Evolutionary conservation across 2,329 filamentous ascomycete species (phyloP), one percentile per base, ranked within the genome.

Genomic region (Colletotrichum noveboracense): DNA sequence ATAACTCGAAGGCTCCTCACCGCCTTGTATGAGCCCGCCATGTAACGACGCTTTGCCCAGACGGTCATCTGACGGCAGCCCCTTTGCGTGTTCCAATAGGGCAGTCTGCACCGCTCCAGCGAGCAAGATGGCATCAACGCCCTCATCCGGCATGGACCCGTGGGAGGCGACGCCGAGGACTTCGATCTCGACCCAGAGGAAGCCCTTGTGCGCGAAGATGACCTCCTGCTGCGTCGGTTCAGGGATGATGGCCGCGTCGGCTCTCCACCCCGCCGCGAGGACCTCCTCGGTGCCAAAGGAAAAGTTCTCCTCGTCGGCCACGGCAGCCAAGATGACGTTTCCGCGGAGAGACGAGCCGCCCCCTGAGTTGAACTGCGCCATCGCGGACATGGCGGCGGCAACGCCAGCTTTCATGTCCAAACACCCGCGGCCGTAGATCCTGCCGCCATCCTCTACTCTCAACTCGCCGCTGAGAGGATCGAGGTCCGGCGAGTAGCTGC

Each of bases 371-470:
- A 71, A 43, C 9, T 26, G 60, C 10, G 76, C 76, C 4, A 89
- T 77, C 0, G 87, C 82, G 1, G 85, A 80, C 77, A 91, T 83
- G 6, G 82, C 84, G 4, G 88, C 87, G 6, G 89, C 89, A 1
- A 91, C 66, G 0, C 89, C 88, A 5, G 85, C 80, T 77, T 90
- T 91, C 89, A 91, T 91, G 56, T 90, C 89, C 12, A 86, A 82
- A 6, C 85, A 81, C 0, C 89, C 89, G 13, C 88, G 84, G 1
- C 88, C 88, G 48, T 87, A 85, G 1, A 89, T 78, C 10, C 82
- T 82, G 1, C 84, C 86, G 7, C 62, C 68, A 10, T 87, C 78
- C 5, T 81, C 80, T 7, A 87, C 80, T 9, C 82, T 77, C 2
- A 77, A 56, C n/a, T 67, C 61, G 4, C 88, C 89, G 12, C 85